phyloP scores from a whole-genome alignment of 192 early-diverging fungal species.

The Podila epigama region DNA sequence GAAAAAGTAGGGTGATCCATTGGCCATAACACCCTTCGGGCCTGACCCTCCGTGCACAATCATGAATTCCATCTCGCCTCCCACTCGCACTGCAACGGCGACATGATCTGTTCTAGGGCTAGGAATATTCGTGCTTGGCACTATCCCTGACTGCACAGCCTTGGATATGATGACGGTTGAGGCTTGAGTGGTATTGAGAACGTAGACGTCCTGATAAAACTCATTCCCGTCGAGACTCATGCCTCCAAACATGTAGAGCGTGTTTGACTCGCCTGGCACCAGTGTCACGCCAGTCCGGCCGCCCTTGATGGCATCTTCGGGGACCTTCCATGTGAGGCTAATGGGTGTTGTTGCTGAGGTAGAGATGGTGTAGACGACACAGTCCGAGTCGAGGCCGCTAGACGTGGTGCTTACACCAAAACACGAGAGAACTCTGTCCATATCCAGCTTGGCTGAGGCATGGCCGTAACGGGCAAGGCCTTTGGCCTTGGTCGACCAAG shows the following conservation, averaged over 20 bases:
- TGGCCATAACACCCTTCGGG: background rate
- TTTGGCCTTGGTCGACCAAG: conserved; percentile 12
- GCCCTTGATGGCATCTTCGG: background rate
- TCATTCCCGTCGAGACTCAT: background rate
- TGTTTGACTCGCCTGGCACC: background rate
- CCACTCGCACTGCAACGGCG: background rate
- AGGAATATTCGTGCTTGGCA: background rate
- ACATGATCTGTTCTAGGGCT: conserved; percentile 17
- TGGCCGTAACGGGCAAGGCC: conserved; percentile 17
- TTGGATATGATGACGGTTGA: conserved; percentile 15
- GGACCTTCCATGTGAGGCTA: conserved; percentile 1
- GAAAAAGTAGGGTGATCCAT: conserved; percentile 8
- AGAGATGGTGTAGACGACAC: conserved; percentile 21
- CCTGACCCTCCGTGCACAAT: conserved; percentile 19
- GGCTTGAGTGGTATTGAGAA: conserved; percentile 9
- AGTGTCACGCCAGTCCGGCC: conserved; percentile 12
- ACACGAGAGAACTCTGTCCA: conserved; percentile 18
- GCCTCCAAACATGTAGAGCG: conserved; percentile 39
- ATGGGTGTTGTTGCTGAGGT: background rate
- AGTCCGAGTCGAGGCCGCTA: conserved; percentile 1
- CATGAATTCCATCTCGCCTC: conserved; percentile 13
- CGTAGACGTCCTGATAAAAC: conserved; percentile 19
- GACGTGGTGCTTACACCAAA: conserved; percentile 3
- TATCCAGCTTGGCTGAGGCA: conserved; percentile 12
- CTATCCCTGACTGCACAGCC: background rate